Percentiles rank a stretch among this genome's conserved stretches.
These are phyloP conservation scores for Physaria fendleri DNA, from an alignment of 345 rosid species.

Conservation along the genomic window DNA sequence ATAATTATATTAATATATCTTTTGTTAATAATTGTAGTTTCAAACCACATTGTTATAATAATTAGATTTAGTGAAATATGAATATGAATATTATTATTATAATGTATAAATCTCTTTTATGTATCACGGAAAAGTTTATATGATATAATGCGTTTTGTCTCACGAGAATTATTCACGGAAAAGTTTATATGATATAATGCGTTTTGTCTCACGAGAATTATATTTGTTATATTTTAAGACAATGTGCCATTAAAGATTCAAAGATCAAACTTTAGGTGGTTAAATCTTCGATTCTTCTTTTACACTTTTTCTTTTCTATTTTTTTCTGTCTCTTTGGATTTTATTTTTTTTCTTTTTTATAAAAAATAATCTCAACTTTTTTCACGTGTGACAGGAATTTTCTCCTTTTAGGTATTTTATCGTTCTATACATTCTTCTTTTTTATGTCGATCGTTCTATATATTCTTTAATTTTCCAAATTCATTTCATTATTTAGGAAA, in stretches of 20 bases:
- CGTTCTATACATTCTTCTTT: no score
- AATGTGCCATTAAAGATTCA: no score
- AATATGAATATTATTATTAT: background rate
- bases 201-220: background rate
- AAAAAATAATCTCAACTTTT: conserved; percentile 21
- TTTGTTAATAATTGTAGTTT: background rate
- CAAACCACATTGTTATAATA: background rate
- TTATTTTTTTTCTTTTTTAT: background rate
- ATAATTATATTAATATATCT: background rate
- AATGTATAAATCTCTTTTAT: background rate
- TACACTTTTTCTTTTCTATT: conserved; percentile 15
- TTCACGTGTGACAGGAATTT: conserved; percentile 45
- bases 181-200: background rate
- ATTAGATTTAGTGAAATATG: background rate
- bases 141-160: background rate
- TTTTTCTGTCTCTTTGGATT: conserved; percentile 5
- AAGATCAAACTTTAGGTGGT: conserved; percentile 21
- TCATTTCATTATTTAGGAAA: conserved; percentile 14
- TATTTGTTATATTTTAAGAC: background rate
- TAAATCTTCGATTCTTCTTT: conserved; percentile 27
- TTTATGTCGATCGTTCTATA: background rate
- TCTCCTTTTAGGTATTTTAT: conserved; percentile 15
- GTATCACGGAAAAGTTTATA: background rate
- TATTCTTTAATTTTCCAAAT: conserved; percentile 12
- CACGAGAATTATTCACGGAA: background rate